Percentiles rank a stretch among this genome's conserved stretches.
phyloP scores from a whole-genome alignment of 2,329 filamentous ascomycete genomes.

The Colletotrichum filicis region DNA sequence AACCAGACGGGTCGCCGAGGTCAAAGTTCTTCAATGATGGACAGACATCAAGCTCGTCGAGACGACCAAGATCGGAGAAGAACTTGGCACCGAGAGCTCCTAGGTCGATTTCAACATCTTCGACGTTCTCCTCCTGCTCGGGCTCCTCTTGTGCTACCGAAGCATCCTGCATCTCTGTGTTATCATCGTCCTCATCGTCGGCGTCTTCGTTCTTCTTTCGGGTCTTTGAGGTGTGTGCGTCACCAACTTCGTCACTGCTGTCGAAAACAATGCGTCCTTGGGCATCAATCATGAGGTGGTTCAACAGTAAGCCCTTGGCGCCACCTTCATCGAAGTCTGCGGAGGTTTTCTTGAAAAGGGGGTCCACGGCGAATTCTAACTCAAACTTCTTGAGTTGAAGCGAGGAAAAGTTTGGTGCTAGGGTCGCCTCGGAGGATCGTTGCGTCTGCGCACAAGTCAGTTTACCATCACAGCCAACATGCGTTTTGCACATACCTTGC shows the following conservation, averaged over 20 bases:
- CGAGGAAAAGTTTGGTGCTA: conserved; percentile 88
- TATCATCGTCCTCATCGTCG: conserved; percentile 50
- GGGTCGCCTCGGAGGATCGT: conserved; percentile 90
- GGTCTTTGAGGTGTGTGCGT: conserved; percentile 56
- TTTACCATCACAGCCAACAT: conserved; percentile 35
- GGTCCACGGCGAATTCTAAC: conserved; percentile 94
- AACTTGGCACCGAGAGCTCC: conserved; percentile 79
- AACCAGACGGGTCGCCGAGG: conserved; percentile 85
- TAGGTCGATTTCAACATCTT: conserved; percentile 80
- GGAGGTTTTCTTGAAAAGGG: conserved; percentile 98
- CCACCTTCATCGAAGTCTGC: conserved; percentile 99
- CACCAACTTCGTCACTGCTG: conserved; percentile 87
- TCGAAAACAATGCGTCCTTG: conserved; percentile 97
- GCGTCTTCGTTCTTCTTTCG: conserved; percentile 49
- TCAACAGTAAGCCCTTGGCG: conserved; percentile 92
- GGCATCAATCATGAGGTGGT: conserved; percentile 95
- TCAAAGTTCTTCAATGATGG: conserved; percentile 95
- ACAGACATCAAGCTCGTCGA: conserved; percentile 92
- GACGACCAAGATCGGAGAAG: conserved; percentile 80
- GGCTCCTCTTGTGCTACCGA: conserved; percentile 34
- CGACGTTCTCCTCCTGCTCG: conserved; percentile 52
- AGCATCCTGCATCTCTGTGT: conserved; percentile 49
- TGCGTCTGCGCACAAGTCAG: conserved; percentile 58
- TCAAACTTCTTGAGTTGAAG: conserved; percentile 97
- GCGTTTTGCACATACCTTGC: conserved; percentile 69